Percentiles rank a stretch among this genome's conserved stretches.
These are phyloP conservation scores for Usnea hakonensis DNA, from an alignment of 495 filamentous ascomycete species.

Conservation along the genomic window DNA sequence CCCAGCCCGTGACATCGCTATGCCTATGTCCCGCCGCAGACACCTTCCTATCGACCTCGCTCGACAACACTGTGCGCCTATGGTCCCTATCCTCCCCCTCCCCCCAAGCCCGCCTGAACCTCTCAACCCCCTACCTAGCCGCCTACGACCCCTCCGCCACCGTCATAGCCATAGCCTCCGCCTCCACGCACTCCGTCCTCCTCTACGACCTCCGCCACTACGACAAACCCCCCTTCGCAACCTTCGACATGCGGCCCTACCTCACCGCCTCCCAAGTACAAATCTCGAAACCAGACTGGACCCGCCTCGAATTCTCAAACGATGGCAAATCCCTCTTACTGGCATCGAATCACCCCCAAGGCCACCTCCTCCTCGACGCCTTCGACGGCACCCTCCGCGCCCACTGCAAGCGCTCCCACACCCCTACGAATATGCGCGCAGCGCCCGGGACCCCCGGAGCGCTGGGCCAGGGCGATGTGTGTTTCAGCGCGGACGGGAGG, in stretches of 20 bases:
- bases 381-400: slow-evolving; percentile 71
- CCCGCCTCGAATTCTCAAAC: slow-evolving; percentile 84
- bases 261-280: slow-evolving; percentile 22
- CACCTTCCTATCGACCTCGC: slow-evolving; percentile 81
- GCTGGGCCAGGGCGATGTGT: slow-evolving; percentile 68
- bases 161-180: slow-evolving; percentile 83
- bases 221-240: slow-evolving; percentile 80
- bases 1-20: slow-evolving; percentile 70
- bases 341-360: slow-evolving; percentile 60
- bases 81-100: slow-evolving; percentile 76
- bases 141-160: slow-evolving; percentile 83
- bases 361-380: slow-evolving; percentile 85
- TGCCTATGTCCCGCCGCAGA: slow-evolving; percentile 59
- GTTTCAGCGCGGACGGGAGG: slow-evolving; percentile 79
- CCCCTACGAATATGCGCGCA: slow-evolving; percentile 13
- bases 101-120: slow-evolving; percentile 64
- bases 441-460: slow-evolving; percentile 25
- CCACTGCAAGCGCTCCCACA: slow-evolving; percentile 26
- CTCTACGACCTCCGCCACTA: slow-evolving; percentile 92
- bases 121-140: slow-evolving; percentile 69
- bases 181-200: slow-evolving; percentile 65
- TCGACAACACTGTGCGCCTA: slow-evolving; percentile 78
- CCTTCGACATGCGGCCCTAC: slow-evolving; percentile 61
- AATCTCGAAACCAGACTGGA: slow-evolving; percentile 53
- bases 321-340: slow-evolving; percentile 83